Evolutionary conservation across 2,329 filamentous ascomycete genomes (phyloP), one percentile per base, ranked within the genome.

Genomic region (Sclerotinia spermophila): DNA sequence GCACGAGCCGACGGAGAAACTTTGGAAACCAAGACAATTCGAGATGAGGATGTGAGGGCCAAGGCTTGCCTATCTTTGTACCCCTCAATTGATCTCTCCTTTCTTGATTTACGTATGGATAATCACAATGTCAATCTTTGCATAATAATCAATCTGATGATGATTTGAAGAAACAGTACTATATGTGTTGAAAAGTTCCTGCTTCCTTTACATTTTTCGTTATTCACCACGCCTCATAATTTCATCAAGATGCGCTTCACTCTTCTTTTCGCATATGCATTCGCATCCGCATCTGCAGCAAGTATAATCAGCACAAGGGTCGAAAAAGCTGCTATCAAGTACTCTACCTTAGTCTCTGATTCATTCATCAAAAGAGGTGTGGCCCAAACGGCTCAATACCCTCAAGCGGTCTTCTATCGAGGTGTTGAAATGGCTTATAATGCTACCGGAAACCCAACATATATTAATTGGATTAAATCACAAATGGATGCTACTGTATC

Each of bases 401-500:
- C 67, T 11, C 59, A 69, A 33, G 67, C 67, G 27, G 67, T 65
- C 5, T 69, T 69, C 38, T 69, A 69, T 24, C 67, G 67, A 19
- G 67, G 67, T n/a, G 21, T 65, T 15, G 71, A 73, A 48, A 64
- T 73, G 69, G 81, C 82, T 5, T 83, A 83, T 55, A 81, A 81
- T 24, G 73, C 81, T 21, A 82, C 82, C 21, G 75, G 81, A 40
- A 82, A 86, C 73, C 74, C 80, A 67, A 81, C 79, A 1, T 81
- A 86, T 30, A 78, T 80, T 33, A 75, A 82, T 21, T 85, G 82
- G 77, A 82, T 84, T 69, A 81, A 82, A 7, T 78, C 77, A 3
- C 82, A 84, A 67, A 81, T 87, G 51, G 84, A 85, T 65, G 79
- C 80, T 0, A 79, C 87, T 11, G 82, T 87, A 3, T 74, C 80